Base-by-base conservation (phyloP, 228 moss, liverwort and hornwort species). In the Sphagnum fallax region DNA sequence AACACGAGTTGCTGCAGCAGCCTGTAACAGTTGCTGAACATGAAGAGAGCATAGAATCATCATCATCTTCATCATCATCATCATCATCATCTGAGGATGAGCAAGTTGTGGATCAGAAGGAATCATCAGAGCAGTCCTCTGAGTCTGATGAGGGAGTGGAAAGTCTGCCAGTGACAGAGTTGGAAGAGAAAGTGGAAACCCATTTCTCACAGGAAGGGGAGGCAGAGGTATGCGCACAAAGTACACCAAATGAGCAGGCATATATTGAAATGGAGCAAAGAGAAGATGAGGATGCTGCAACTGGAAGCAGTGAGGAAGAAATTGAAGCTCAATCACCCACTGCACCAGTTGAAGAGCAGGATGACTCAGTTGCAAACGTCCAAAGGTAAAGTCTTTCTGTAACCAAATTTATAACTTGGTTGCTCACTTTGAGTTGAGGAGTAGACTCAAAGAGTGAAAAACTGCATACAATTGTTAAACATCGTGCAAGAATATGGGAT, bases 81-180 rank as follows among this genome's bases (percentile, higher is more conserved):
- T 68, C 70, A 68, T 51, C 67, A 50, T 0, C 65, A 66, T 50
- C 75, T 70, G 67, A 51, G 10, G 49, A n/a, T 60, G 71, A 73
- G 51, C 32, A 64, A 13, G 68, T 65, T 53, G 70, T 55, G 62
- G 77, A 77, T 64, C 68, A 77, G 77, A 77, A 75, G 60, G 13
- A 11, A 10, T 63, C 50, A 50, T 49, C 5, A 8, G 4, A 10
- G 8, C 0, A 47, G 32, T 2, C 32, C 32, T 32, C 32, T 2
- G 32, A 48, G 15, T 48, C 69, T 58, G 5, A 32, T 67, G 6
- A 10, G 48, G 48, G 10, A 9, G 6, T 32, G 59, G 16, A 53
- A 6, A 18, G 6, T 59, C 3, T 60, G 62, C 77, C 75, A 72
- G 67, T 64, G 61, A 68, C 73, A 74, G 64, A 70, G 61, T 73